These are phyloP conservation scores for Solanum hybrid DNA, from an alignment of 305 asterid genomes.

Conservation along the genomic window DNA sequence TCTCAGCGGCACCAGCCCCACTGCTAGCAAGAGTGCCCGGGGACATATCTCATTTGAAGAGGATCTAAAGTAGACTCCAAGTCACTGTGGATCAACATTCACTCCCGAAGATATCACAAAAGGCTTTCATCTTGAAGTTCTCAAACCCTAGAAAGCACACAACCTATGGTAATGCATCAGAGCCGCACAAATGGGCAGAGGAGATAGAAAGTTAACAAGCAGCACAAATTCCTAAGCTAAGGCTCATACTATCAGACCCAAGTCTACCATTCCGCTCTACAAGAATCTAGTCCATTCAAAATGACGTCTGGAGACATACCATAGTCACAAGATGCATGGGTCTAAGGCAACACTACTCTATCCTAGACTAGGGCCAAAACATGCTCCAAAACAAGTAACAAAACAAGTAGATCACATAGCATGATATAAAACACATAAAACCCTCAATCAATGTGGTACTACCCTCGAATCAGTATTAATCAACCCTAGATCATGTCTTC, in stretches of 20 bases:
- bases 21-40: background rate
- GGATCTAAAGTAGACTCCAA: background rate
- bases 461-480: background rate
- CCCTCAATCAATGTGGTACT: background rate
- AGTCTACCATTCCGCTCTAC: background rate
- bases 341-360: background rate
- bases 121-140: background rate
- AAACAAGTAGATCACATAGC: background rate
- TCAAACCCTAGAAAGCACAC: background rate
- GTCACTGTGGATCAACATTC: background rate
- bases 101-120: background rate
- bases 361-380: background rate
- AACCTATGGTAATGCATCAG: background rate
- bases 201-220: background rate
- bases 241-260: background rate
- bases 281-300: background rate
- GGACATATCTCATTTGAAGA: background rate
- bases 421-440: background rate
- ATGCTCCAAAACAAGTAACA: background rate
- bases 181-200: no score
- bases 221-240: background rate
- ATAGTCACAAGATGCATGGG: background rate
- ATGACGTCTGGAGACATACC: background rate
- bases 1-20: background rate
- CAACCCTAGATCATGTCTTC: background rate